Evolutionary conservation across 2,329 filamentous ascomycete species (phyloP), one percentile per base, ranked within the genome.

Genomic region (Claviceps sp.): DNA sequence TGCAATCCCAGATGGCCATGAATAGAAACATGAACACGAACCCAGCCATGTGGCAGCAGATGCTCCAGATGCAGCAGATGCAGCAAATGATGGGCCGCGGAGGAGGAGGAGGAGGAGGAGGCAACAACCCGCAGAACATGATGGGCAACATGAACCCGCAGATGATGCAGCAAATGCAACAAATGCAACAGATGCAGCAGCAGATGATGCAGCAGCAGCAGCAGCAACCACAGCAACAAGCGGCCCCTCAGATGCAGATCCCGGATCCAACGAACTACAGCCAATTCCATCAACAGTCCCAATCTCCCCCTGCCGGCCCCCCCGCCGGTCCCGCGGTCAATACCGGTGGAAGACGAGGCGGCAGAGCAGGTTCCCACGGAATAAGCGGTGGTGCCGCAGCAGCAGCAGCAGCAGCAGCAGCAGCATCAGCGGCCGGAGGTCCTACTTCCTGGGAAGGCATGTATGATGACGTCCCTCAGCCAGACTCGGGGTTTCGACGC

Each of bases 381-480:
- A 60, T 61, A 37, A 61, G 61, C 49, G 61, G 62, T 53, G 63
- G 61, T 49, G 64, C 66, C 56, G 65, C 57, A 38, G 58, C 40
- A 40, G 60, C 38, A 64, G 61, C 7, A 75, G 65, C 57, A 39
- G 58, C 39, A 5, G 60, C 39, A 63, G 61, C 7, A 75, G 29
- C 29, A 11, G 29, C 29, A 34, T 34, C 29, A 34, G 8, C 29
- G 29, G 66, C 61, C 52, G 81, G 80, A 45, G 82, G 81, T 16
- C 85, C 85, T n/a, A 88, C 86, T 23, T 90, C 85, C 42, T 96
- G 90, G 89, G 91, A 97, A 66, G 91, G 91, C 62, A 95, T 95
- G 89, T 97, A 96, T 66, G 91, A 97, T 64, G 91, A 96, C 65
- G 87, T 90, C 2, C 90, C 89, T 16, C 88, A 91, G 64, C 88